phyloP scores from a whole-genome alignment of 225 moss, liverwort and hornwort genomes.

The Marchantia paleacea region DNA sequence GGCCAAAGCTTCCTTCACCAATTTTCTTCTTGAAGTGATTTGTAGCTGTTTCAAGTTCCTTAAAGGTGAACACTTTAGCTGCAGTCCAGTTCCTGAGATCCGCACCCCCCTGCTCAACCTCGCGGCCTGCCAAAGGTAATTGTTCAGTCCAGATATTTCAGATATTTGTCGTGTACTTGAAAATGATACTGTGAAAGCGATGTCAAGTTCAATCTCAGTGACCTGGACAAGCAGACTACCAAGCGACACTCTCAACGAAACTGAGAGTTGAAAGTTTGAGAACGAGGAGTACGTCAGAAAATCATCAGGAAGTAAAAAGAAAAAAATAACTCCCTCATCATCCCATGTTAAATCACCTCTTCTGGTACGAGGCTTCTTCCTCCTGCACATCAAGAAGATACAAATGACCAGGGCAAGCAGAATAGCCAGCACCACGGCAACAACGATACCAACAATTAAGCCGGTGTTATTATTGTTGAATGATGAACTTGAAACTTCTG shows the following conservation, averaged over 20 bases:
- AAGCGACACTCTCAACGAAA: too few species aligned
- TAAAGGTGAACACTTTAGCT: constrained; percentile 45
- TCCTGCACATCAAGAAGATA: neutral
- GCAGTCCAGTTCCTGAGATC: constrained; percentile 24
- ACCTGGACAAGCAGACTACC: neutral
- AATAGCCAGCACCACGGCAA: constrained; percentile 32
- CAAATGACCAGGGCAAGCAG: neutral
- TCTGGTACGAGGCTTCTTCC: neutral
- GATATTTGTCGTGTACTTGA: too few species aligned
- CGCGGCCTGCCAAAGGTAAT: neutral
- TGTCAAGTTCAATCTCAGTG: neutral
- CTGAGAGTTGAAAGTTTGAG: neutral
- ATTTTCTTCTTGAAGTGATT: constrained; percentile 54
- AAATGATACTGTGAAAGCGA: too few species aligned
- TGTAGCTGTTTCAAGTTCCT: constrained; percentile 57
- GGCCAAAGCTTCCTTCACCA: constrained; percentile 60
- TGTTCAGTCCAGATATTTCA: too few species aligned
- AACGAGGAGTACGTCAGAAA: neutral
- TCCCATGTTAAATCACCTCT: neutral
- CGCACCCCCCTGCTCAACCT: neutral
- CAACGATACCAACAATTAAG: constrained; percentile 29
- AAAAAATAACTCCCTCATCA: neutral
- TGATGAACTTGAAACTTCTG: neutral
- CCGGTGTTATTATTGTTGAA: constrained; percentile 30
- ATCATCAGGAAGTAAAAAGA: neutral